Evolutionary conservation across 1,284 basidiomycete species (phyloP).

Genomic region (Coniophora puteana): DNA sequence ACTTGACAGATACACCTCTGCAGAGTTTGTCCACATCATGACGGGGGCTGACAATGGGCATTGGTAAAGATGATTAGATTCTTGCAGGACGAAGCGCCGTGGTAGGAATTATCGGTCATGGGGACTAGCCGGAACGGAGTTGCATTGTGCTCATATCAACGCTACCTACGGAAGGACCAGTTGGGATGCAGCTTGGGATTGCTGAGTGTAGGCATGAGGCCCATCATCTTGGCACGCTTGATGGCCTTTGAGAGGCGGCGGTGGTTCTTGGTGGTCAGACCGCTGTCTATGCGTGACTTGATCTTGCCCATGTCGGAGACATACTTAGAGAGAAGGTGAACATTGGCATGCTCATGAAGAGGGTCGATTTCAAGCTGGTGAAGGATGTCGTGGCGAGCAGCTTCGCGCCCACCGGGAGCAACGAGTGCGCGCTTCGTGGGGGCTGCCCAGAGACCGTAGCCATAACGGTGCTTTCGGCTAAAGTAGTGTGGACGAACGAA

Average conservation of each 20-base stretch:
- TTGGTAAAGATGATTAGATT: too few relatives aligned
- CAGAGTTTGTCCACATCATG: too few relatives aligned
- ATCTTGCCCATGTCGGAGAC: conserved; percentile 88
- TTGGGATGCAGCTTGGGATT: conserved; percentile 30
- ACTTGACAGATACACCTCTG: too few relatives aligned
- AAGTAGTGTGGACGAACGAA: conserved; percentile 44
- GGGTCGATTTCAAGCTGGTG: conserved; percentile 67
- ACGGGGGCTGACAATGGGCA: too few relatives aligned
- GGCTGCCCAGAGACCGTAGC: conserved; percentile 10
- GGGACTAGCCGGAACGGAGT: too few relatives aligned
- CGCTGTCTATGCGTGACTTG: conserved; percentile 63
- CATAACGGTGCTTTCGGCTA: conserved; percentile 36
- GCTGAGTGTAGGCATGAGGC: conserved; percentile 73
- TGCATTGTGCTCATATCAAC: too few relatives aligned
- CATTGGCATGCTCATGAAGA: conserved; percentile 66
- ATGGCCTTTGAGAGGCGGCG: conserved; percentile 84
- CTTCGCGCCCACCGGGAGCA: conserved; percentile 48
- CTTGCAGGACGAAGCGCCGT: too few relatives aligned
- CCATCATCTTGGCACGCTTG: conserved; percentile 90
- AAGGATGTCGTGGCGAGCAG: conserved; percentile 63
- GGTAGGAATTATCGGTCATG: too few relatives aligned
- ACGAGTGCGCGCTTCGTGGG: conserved; percentile 31
- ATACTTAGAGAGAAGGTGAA: conserved; percentile 62
- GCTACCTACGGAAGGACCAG: too few relatives aligned
- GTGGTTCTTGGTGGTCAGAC: conserved; percentile 81